Percentiles rank a stretch among this genome's conserved stretches.
These are phyloP conservation scores for Paspalum vaginatum DNA, from an alignment of 176 grass and related monocot species.

Conservation along the genomic window DNA sequence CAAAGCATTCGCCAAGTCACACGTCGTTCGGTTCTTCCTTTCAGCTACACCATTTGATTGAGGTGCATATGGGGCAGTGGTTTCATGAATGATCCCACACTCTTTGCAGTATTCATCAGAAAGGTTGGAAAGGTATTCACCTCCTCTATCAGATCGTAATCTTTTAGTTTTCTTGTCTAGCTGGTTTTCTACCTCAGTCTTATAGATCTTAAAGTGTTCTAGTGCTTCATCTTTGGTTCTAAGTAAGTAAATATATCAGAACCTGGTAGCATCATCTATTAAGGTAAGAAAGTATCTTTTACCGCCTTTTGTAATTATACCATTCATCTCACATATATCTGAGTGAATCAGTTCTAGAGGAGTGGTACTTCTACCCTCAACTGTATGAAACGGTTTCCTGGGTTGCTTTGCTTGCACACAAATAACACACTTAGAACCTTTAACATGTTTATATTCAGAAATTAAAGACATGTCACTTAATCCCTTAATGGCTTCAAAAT, in stretches of 20 bases:
- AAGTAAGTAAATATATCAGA: not conserved
- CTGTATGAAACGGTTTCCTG: not conserved
- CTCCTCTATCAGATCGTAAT: not conserved
- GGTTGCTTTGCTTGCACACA: too few species aligned
- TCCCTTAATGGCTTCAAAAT: not conserved
- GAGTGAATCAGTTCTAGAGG: not conserved
- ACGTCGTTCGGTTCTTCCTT: not conserved
- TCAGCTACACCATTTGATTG: not conserved
- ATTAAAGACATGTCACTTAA: not conserved
- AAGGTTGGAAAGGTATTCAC: not conserved
- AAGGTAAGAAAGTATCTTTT: not conserved
- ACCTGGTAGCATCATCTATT: not conserved
- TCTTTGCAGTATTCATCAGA: not conserved
- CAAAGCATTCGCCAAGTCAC: not conserved
- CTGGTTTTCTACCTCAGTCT: not conserved
- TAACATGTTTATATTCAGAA: not conserved
- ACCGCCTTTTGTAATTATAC: not conserved
- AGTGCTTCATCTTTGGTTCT: not conserved
- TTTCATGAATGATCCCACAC: not conserved
- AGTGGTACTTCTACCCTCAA: not conserved
- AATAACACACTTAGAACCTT: not conserved
- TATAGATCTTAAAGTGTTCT: conserved; percentile 1
- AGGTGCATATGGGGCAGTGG: not conserved
- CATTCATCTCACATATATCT: not conserved
- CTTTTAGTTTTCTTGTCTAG: not conserved